Evolutionary conservation across 768 basidiomycete genomes (phyloP), one percentile per base, ranked within the genome.

Genomic region (Hypholoma fasciculare): DNA sequence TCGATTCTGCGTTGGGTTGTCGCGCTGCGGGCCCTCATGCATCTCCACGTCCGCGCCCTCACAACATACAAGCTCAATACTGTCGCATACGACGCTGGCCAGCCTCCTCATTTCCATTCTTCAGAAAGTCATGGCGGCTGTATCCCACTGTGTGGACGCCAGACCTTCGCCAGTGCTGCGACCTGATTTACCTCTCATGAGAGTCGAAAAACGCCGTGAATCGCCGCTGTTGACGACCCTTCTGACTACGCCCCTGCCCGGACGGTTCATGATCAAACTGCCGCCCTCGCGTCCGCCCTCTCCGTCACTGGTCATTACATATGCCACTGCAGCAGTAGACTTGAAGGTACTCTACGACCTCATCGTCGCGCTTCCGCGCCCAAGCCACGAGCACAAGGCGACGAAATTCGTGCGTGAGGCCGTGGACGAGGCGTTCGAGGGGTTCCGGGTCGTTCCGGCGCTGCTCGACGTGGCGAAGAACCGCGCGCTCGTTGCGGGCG

Each of bases 351-450:
- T 91, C n/a, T 84, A 75, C 67, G 83, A 88, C 46, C 75, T 90
- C 26, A 74, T 93, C 43, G 74, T 70, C 47, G 70, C 73, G 26
- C 76, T 93, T 38, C 89, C 91, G 19, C 81, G 84, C 7, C 90
- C 92, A 34, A 67, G 62, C 14, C 71, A 72, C n/a, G 78, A 78
- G 49, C 80, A 76, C 30, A 76, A 76, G 59, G 67, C 72, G 11
- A 79, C 81, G 9, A 75, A 74, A 23, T 69, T 90, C 11, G 91
- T 91, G n/a, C 78, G 80, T 42, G 91, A 94, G 68, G 92, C 89
- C 5, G 90, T 93, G 8, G 86, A 89, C 54, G 91, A 92, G 65
- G 91, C 89, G 2, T 85, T 88, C 63, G 82, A 81, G 54, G 87
- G 84, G 14, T 73, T 93, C 26, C 73, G 78, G 62, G 80, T 83